Percentiles rank a stretch among this genome's conserved stretches.
phyloP scores from a whole-genome alignment of 768 basidiomycete species.

The Tricholoma hemisulphureum region DNA sequence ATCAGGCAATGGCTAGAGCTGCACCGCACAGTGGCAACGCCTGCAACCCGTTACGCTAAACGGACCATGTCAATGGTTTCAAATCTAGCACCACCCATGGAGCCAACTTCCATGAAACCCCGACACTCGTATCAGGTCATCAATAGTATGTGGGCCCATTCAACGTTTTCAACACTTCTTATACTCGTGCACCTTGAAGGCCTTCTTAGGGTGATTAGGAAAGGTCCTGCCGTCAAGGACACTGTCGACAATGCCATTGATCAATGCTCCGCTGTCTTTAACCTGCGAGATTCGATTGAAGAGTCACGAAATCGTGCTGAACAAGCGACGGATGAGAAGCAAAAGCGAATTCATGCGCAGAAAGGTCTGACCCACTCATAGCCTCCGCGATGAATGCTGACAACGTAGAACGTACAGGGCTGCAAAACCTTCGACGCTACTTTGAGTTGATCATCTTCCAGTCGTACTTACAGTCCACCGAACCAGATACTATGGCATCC shows the following conservation, averaged over 20 bases:
- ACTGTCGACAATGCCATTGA: slow-evolving; percentile 88
- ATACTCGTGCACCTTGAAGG: slow-evolving; percentile 41
- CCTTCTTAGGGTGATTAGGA: slow-evolving; percentile 80
- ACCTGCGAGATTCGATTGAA: slow-evolving; percentile 88
- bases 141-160: slow-evolving; percentile 60
- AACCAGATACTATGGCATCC: slow-evolving; percentile 75
- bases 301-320: slow-evolving; percentile 75
- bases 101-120: slow-evolving; percentile 28
- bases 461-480: slow-evolving; percentile 78
- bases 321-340: slow-evolving; percentile 68
- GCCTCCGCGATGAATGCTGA: neutral
- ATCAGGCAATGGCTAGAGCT: slow-evolving; percentile 79
- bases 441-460: slow-evolving; percentile 88
- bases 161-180: neutral
- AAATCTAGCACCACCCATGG: slow-evolving; percentile 29
- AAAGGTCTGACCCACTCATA: slow-evolving; percentile 50
- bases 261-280: slow-evolving; percentile 77
- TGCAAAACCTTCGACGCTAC: slow-evolving; percentile 81
- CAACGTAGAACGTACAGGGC: slow-evolving; percentile 39
- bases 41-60: slow-evolving; percentile 33
- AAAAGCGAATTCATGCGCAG: slow-evolving; percentile 64
- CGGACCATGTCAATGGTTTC: slow-evolving; percentile 49
- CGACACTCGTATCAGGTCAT: slow-evolving; percentile 82
- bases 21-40: slow-evolving; percentile 35
- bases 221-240: slow-evolving; percentile 82